Conservation (phyloP, 1,284 basidiomycete genomes). For the Thelephora terrestris region DNA sequence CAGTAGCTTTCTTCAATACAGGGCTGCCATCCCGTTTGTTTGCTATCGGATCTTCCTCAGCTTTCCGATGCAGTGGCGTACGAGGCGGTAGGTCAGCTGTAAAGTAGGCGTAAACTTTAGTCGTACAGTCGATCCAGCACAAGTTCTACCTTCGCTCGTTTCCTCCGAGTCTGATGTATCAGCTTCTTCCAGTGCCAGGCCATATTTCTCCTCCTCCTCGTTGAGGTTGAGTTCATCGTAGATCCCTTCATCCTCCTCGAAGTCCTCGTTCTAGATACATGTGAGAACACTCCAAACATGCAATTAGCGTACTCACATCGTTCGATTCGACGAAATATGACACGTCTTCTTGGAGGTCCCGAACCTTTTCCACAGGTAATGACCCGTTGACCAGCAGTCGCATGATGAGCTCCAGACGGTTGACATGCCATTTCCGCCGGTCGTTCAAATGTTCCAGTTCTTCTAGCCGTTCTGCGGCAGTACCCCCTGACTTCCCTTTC, state of each 20-base stretch:
- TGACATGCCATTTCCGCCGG: conserved; percentile 92
- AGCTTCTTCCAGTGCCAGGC: conserved; percentile 63
- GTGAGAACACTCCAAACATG: conserved; percentile 8
- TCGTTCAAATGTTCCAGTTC: conserved; percentile 89
- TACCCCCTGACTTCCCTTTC: conserved; percentile 62
- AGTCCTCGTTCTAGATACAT: conserved; percentile 79
- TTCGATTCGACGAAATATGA: conserved; percentile 96
- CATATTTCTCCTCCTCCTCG: conserved; percentile 92
- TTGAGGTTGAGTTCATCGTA: conserved; percentile 98
- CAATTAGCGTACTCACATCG: conserved; percentile 47
- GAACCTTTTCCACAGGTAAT: conserved; percentile 74
- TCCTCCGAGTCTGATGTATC: conserved; percentile 62
- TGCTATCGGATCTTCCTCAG: conserved; percentile 62
- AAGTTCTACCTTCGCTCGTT: conserved; percentile 50
- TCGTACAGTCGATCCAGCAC: not conserved
- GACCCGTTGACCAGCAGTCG: conserved; percentile 93
- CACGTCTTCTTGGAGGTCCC: conserved; percentile 88
- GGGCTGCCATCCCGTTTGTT: conserved; percentile 71
- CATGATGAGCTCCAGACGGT: conserved; percentile 87
- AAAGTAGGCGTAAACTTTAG: conserved; percentile 4
- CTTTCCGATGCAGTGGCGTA: conserved; percentile 60
- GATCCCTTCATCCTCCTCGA: conserved; percentile 95
- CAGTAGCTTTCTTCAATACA: conserved; percentile 62
- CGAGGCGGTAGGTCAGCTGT: conserved; percentile 50
- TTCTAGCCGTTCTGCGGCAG: conserved; percentile 63